Evolutionary conservation across 2,329 filamentous ascomycete species (phyloP), one percentile per base, ranked within the genome.

Genomic region (Xylariomycetidae sp.): DNA sequence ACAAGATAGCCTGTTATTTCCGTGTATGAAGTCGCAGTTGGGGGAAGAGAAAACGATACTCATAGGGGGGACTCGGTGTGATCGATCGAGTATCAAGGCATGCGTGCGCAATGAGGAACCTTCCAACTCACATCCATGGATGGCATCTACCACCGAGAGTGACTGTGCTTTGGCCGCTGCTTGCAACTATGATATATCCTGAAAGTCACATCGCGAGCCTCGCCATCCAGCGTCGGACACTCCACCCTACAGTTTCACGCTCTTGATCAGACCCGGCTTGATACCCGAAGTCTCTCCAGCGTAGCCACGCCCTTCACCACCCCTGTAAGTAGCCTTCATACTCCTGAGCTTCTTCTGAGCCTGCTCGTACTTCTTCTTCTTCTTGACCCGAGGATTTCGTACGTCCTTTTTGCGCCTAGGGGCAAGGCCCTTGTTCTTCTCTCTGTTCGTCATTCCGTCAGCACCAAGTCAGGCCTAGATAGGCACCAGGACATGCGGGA

Each of bases 261-360:
- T 94, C 79, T 92, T 94, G 52, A 97, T 80, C 62, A 98, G 65
- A 14, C 85, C 85, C 50, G 82, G 85, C 72, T 96, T 97, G 67
- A 98, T 94, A 79, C 92, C 92, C 26, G 89, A 92, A 66, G 85
- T 66, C 62, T 97, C 92, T 66, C 92, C 92, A 46, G 78, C 78
- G 67, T 98, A 98, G 34, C 88, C 85, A 54, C 77, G 78, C 49
- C 85, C 80, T 66, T 94, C 81, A 41, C 87, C 85, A 47, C 87
- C 87, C 63, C 88, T 87, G 68, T 89, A 97, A 11, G 87, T 72
- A 7, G 85, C 77, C 67, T 85, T 87, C 69, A 89, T 86, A 57
- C 84, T 90, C 53, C 78, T 80, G 56, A 97, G 65, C 74, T 97
- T 96, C 85, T 96, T 97, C 77, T 90, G 85, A 75, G 94, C 96